Evolutionary conservation across 163 green algal genomes (phyloP), one percentile per base, ranked within the genome.

Genomic region (Scenedesmus sp.): DNA sequence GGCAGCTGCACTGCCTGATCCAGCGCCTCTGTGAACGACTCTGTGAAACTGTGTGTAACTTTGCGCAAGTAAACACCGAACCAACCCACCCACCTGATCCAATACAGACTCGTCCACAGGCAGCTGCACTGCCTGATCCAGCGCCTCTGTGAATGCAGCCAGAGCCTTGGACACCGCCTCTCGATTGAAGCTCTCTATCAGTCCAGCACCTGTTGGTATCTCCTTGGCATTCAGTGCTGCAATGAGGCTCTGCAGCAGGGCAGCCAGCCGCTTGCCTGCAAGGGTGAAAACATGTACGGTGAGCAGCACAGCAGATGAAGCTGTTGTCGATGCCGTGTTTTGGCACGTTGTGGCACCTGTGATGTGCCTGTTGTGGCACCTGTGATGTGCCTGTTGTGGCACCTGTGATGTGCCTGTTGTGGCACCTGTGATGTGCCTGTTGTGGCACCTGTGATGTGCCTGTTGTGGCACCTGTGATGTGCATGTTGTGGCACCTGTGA

Each of bases 141-240:
- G 62, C 56, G 86, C 79, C 16, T 70, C 12, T 16, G 76, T 18
- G 55, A 94, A 90, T 18, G 74, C 34, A 52, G 73, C 34, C 34
- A 92, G 81, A 15, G 88, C 91, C 4, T 88, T 91, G n/a, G 83
- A 90, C n/a, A 97, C 93, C 55, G 99, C 91, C 67, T 98, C 96
- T 20, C 92, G 89, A 94, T 99, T 99, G 95, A 99, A 99, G 62
- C 95, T 95, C 84, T 98, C 96, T 15, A 99, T 93, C 73, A 99
- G 95, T 6, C 94, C 97, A 4, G 96, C 95, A 1, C 94, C 97
- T 12, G 97, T 98, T 46, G 98, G 98, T 66, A 99, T 99, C 81
- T 99, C 97, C 64, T 97, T 91, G 15, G 95, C 92, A 93, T 99
- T 99, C 8, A 99, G 96, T 3, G 97, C 98, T 84, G 76, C 54